These are phyloP conservation scores for Aspergillus aculeatus DNA, from an alignment of 2,329 filamentous ascomycete species.

Conservation along the genomic window DNA sequence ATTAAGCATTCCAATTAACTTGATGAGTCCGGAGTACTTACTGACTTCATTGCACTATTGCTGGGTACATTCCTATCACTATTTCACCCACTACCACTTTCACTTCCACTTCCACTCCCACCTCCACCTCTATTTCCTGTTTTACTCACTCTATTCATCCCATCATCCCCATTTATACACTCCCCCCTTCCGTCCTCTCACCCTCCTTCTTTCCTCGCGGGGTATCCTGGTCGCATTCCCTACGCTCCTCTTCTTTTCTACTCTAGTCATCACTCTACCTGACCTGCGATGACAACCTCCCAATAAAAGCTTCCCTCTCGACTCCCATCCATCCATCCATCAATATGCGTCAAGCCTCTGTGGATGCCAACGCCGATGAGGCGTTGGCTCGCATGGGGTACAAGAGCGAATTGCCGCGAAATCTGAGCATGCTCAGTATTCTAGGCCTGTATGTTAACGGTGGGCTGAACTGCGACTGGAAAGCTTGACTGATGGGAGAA, in stretches of 20 bases:
- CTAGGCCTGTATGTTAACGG: constrained; percentile 55
- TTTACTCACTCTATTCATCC: no score
- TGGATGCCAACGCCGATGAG: constrained; percentile 52
- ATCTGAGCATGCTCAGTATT: constrained; percentile 67
- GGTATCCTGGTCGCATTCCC: neutral
- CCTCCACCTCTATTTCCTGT: no score
- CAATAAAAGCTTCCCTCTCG: neutral
- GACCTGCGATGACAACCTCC: neutral
- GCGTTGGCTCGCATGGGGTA: constrained; percentile 67
- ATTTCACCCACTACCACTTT: no score
- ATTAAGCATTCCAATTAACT: neutral
- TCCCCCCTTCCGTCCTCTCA: no score
- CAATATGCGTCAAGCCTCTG: constrained; percentile 23
- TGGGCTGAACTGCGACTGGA: neutral
- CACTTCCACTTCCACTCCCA: no score
- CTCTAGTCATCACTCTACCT: neutral
- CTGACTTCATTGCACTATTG: no score
- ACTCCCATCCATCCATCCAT: neutral
- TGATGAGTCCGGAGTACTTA: no score
- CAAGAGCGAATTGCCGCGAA: constrained; percentile 64
- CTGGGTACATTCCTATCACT: no score
- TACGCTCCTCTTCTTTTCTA: neutral
- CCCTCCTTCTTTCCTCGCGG: neutral
- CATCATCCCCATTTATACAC: no score
- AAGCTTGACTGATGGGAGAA: neutral